Evolutionary conservation across 106 monocot genomes (phyloP).

Genomic region (Alisma plantagoaquatica): DNA sequence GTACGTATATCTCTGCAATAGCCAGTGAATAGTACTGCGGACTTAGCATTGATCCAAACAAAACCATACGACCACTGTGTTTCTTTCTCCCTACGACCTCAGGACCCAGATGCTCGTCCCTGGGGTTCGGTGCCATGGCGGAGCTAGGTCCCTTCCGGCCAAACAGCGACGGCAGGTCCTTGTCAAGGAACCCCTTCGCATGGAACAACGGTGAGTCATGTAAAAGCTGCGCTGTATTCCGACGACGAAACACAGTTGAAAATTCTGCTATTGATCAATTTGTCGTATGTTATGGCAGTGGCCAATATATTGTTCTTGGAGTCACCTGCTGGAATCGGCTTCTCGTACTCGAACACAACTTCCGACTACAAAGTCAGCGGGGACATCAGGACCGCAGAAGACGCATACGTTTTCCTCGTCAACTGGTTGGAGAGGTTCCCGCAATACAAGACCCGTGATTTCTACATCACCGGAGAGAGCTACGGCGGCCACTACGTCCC

Average conservation of each 20-base stretch:
- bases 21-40: background rate
- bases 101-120: slow-evolving; percentile 19
- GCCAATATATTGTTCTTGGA: slow-evolving; percentile 35
- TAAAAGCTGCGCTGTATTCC: background rate
- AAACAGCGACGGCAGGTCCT: slow-evolving; percentile 1
- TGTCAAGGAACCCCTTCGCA: slow-evolving; percentile 2
- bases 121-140: slow-evolving; percentile 13
- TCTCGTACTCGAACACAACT: slow-evolving; percentile 22
- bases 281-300: slow-evolving; percentile 7
- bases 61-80: background rate
- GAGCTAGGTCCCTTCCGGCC: slow-evolving; percentile 18
- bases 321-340: slow-evolving; percentile 22
- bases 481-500: slow-evolving; percentile 29
- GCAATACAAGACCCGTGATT: slow-evolving; percentile 18
- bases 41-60: background rate
- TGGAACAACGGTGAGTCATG: slow-evolving; percentile 6
- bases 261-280: background rate
- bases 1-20: slow-evolving; percentile 4
- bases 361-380: slow-evolving; percentile 10
- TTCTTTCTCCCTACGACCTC: too few species aligned
- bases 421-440: slow-evolving; percentile 45
- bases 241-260: background rate
- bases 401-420: slow-evolving; percentile 21
- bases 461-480: slow-evolving; percentile 34
- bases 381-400: slow-evolving; percentile 14